Percentiles rank a stretch among this genome's conserved stretches.
Conservation (phyloP, 139 green algal genomes). For the Micractinium sp. region DNA sequence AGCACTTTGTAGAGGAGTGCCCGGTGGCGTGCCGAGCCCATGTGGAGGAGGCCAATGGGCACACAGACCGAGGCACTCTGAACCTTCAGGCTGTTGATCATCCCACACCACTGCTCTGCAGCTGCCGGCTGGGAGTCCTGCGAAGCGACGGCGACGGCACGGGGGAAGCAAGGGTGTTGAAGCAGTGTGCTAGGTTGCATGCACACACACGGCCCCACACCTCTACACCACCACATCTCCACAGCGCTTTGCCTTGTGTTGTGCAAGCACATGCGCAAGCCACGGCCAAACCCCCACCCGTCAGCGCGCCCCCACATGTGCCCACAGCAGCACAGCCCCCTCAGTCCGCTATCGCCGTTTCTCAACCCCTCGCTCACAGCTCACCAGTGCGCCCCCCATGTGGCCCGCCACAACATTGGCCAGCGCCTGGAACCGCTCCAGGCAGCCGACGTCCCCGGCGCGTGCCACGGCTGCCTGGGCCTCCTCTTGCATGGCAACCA, state of each 20-base stretch:
- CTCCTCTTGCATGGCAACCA: conserved; percentile 35
- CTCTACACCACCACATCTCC: too few species aligned
- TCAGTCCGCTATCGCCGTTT: background rate
- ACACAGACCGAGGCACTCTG: conserved; percentile 48
- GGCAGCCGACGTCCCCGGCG: background rate
- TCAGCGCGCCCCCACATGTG: too few species aligned
- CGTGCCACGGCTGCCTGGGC: background rate
- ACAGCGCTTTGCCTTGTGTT: too few species aligned
- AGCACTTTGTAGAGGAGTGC: conserved; percentile 92
- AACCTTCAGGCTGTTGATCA: conserved; percentile 28
- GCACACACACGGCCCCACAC: too few species aligned
- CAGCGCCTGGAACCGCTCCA: conserved; percentile 52
- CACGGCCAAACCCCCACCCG: too few species aligned
- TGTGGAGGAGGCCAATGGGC: conserved; percentile 62
- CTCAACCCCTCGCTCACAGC: background rate
- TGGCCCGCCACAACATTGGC: conserved; percentile 50
- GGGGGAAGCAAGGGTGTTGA: background rate
- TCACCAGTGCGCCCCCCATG: conserved; percentile 56
- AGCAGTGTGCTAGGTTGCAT: too few species aligned
- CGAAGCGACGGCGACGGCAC: conserved; percentile 5
- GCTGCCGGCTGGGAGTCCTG: conserved; percentile 19
- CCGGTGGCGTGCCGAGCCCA: conserved; percentile 73
- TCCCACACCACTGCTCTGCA: conserved; percentile 16
- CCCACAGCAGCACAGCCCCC: too few species aligned
- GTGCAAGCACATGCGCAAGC: too few species aligned